These are phyloP conservation scores for Cryptosporidium meleagridis DNA, from an alignment of 169 alveolate genomes.

Conservation along the genomic window DNA sequence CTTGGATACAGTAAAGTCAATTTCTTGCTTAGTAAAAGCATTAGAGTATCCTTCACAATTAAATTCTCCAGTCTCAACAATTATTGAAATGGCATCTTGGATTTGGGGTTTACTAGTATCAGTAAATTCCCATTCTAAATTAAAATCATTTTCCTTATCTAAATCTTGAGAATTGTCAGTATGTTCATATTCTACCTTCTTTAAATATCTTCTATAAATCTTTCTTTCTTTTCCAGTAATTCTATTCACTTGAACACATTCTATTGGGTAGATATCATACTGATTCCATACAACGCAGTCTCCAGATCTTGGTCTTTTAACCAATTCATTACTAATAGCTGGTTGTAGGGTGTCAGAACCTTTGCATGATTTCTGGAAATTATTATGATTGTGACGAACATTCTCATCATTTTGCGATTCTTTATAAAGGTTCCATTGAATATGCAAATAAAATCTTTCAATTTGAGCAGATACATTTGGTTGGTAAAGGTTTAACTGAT, in stretches of 20 bases:
- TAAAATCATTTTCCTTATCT: conserved; percentile 11
- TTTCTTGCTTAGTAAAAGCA: conserved; percentile 46
- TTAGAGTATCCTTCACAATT: conserved; percentile 25
- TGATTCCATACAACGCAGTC: conserved; percentile 57
- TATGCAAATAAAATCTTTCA: conserved; percentile 63
- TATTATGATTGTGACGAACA: not conserved
- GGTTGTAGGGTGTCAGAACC: not conserved
- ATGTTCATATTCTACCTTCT: not conserved
- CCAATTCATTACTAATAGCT: conserved; percentile 3
- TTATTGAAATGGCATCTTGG: conserved; percentile 59
- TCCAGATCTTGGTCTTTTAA: conserved; percentile 54
- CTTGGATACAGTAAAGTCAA: not conserved
- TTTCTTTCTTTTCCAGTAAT: conserved; percentile 69
- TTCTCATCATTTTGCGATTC: conserved; percentile 15
- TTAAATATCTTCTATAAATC: conserved; percentile 43
- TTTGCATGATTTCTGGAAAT: not conserved
- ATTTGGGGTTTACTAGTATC: conserved; percentile 51
- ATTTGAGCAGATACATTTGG: conserved; percentile 73
- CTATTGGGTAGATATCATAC: conserved; percentile 71
- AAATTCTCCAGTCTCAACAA: conserved; percentile 67
- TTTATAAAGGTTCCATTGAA: conserved; percentile 63
- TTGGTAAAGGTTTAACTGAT: conserved; percentile 57
- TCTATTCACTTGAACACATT: conserved; percentile 60
- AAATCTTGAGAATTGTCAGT: not conserved
- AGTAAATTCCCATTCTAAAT: conserved; percentile 72